Conservation (phyloP, 192 early-diverging fungal species). For the Kickxella alabastrina region DNA sequence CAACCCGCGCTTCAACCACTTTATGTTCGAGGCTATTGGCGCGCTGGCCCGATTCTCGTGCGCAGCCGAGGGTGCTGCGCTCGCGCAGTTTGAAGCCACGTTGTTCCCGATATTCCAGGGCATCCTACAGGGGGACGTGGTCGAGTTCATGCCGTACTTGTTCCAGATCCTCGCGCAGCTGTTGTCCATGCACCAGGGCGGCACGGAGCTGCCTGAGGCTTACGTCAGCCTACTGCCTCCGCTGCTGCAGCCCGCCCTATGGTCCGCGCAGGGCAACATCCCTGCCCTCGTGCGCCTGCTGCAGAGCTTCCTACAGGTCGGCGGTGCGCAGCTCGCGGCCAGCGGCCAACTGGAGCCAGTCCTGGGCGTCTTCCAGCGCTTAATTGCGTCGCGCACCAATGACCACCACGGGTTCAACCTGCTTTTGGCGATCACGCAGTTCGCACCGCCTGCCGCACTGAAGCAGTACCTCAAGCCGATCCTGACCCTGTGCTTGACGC, state of each 20-base stretch:
- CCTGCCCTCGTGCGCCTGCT: constrained; percentile 90
- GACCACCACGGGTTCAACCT: constrained; percentile 86
- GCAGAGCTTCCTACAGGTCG: constrained; percentile 79
- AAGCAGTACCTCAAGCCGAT: constrained; percentile 57
- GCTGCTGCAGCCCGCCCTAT: constrained; percentile 79
- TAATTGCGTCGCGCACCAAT: constrained; percentile 77
- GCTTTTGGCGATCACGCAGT: constrained; percentile 70
- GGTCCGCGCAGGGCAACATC: constrained; percentile 86
- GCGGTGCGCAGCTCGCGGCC: constrained; percentile 63
- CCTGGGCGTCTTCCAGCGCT: constrained; percentile 91
- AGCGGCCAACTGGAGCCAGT: constrained; percentile 73
- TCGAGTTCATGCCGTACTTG: constrained; percentile 94
- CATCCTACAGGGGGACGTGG: constrained; percentile 80
- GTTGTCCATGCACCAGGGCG: constrained; percentile 66
- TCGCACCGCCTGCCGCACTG: constrained; percentile 65
- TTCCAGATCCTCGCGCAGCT: constrained; percentile 95
- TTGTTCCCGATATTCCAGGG: constrained; percentile 86
- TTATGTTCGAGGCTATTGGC: constrained; percentile 88
- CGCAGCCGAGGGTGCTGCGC: constrained; percentile 59
- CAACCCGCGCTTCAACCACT: constrained; percentile 98
- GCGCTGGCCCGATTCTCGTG: constrained; percentile 84
- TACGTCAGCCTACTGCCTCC: constrained; percentile 74
- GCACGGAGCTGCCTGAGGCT: constrained; percentile 58
- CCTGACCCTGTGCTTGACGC: constrained; percentile 57
- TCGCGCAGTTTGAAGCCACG: constrained; percentile 78